Conservation (phyloP, 768 basidiomycete genomes). For the Hebeloma cylindrosporum region DNA sequence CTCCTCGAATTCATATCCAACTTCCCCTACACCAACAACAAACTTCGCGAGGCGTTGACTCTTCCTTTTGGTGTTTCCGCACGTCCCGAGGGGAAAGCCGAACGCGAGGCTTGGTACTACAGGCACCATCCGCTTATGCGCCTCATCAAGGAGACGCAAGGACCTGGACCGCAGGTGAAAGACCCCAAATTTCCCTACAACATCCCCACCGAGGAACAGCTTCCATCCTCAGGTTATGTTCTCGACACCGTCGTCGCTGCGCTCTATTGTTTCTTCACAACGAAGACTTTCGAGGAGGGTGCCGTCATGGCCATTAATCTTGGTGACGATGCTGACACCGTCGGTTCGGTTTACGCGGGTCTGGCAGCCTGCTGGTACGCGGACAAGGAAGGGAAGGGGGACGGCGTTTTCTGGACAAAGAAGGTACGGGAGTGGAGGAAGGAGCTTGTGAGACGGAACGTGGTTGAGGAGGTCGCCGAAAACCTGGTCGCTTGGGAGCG, state of each 20-base stretch:
- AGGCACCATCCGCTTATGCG: conserved; percentile 40
- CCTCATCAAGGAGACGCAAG: conserved; percentile 30
- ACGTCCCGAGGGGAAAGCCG: conserved; percentile 18
- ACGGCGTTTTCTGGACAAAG: conserved; percentile 37
- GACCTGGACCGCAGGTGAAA: conserved; percentile 7
- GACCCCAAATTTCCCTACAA: conserved; percentile 21
- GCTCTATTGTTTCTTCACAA: conserved; percentile 46
- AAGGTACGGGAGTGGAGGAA: conserved; percentile 36
- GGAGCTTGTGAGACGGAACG: conserved; percentile 29
- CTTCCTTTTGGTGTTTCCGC: conserved; percentile 25
- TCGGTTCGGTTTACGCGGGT: conserved; percentile 46
- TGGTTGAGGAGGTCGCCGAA: conserved; percentile 38
- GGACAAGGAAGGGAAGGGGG: conserved; percentile 20
- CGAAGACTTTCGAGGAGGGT: conserved; percentile 43
- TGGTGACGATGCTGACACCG: conserved; percentile 45
- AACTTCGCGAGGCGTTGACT: conserved; percentile 33
- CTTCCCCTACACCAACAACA: conserved; percentile 36
- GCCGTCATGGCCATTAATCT: conserved; percentile 46
- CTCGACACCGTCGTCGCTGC: conserved; percentile 41
- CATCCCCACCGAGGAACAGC: conserved; percentile 30
- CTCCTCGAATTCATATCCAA: conserved; percentile 37
- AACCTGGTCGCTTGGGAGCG: conserved; percentile 31
- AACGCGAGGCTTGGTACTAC: conserved; percentile 34
- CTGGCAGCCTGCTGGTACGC: conserved; percentile 46
- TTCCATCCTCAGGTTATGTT: conserved; percentile 43